Evolutionary conservation across 2,329 filamentous ascomycete genomes (phyloP), one percentile per base, ranked within the genome.

Genomic region (Coniochaeta sp.): DNA sequence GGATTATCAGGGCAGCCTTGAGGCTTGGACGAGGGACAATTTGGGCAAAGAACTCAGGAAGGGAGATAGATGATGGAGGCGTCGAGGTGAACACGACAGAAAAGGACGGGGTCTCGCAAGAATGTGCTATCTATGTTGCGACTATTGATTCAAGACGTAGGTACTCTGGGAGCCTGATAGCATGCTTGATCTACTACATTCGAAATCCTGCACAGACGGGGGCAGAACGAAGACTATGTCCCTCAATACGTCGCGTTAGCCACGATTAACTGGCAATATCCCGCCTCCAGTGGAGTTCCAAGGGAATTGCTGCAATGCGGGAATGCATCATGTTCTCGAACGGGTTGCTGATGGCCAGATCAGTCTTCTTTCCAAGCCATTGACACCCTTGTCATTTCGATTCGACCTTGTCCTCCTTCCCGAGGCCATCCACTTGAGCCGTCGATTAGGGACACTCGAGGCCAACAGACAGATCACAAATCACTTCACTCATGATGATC

Each of bases 381-480:
- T 22, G 3, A 14, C 17, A 6, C 4, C 30, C 22, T 22, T 56
- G 30, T 36, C 30, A 36, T 38, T 6, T 22, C 17, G 10, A 56
- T 19, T 38, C 9, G 14, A 56, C 54, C 54, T n/a, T 36, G 30
- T 5, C 30, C 4, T 19, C 7, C 54, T 38, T 56, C 54, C 54
- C 34, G 47, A 28, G 24, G 2, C 28, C 24, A 5, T 55, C 28
- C 28, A 22, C 30, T 36, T 2, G n/a, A 56, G 10, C 34, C 54
- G 28, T 22, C 12, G n/a, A 34, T 14, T 8, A 24, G 38, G 5
- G 9, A 56, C 17, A 2, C n/a, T 56, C 54, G 54, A 56, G 54
- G 54, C 22, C 54, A 56, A 56, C 7, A 56, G 28, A 56, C 30
- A 56, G 54, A 56, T 56, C 54, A 56, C 26, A 56, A 38, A 19